A percentile compares a stretch with the other conserved stretches of the same genome.
phyloP scores from a whole-genome alignment of 441 rosid species.

The Metrosideros polymorpha region DNA sequence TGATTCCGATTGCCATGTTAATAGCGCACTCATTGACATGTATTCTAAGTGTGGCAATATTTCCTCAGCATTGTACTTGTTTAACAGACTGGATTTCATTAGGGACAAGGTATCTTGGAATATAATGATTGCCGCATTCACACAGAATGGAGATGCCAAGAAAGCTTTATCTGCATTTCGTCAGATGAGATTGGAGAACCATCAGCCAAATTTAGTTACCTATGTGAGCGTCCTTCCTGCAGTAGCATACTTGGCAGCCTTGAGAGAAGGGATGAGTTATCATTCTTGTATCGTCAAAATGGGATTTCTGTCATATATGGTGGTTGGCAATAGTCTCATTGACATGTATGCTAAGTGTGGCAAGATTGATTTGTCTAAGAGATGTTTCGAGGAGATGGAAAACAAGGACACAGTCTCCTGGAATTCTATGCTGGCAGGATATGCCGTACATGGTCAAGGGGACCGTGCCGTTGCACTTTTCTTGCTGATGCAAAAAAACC shows the following conservation, averaged over 20 bases:
- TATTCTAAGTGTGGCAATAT: conserved; percentile 3
- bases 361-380: conserved; percentile 26
- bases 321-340: conserved; percentile 35
- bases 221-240: conserved; percentile 45
- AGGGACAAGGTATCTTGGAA: conserved; percentile 7
- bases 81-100: not conserved
- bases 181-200: conserved; percentile 32
- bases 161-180: conserved; percentile 34
- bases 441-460: conserved; percentile 45
- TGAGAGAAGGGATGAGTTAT: conserved; percentile 35
- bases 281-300: conserved; percentile 34
- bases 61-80: not conserved
- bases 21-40: conserved; percentile 8
- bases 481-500: conserved; percentile 22
- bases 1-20: conserved; percentile 3
- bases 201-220: conserved; percentile 36
- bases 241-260: conserved; percentile 23
- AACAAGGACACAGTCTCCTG: conserved; percentile 37
- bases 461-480: conserved; percentile 24
- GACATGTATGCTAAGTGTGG: conserved; percentile 72
- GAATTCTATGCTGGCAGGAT: conserved; percentile 54
- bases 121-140: conserved; percentile 4
- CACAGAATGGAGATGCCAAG: conserved; percentile 40
- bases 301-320: conserved; percentile 26
- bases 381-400: conserved; percentile 29